phyloP scores from a whole-genome alignment of 73 alveolate genomes.

The Tetrahymena thermophila region DNA sequence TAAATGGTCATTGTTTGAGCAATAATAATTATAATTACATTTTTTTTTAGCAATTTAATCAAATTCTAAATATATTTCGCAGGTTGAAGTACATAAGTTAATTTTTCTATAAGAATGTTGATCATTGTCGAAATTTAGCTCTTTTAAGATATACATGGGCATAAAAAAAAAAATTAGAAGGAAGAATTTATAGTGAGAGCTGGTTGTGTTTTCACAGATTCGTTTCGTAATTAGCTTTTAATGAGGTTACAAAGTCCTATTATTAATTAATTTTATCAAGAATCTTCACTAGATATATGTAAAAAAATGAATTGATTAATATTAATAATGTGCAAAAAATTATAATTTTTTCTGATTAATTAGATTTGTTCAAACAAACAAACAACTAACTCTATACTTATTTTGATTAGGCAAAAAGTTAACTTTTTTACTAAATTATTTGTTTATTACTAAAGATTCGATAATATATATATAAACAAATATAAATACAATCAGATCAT shows the following conservation, averaged over 20 bases:
- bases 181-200: not conserved
- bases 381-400: not conserved
- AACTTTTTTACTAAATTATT: not conserved
- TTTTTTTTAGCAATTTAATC: not conserved
- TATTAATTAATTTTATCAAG: not conserved
- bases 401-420: too few relatives aligned
- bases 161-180: not conserved
- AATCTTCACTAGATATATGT: not conserved
- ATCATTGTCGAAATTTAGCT: not conserved
- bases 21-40: not conserved
- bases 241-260: not conserved
- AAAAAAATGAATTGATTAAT: not conserved
- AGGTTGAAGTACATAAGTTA: not conserved
- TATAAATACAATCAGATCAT: not conserved
- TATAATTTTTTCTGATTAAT: not conserved
- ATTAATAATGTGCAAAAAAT: not conserved
- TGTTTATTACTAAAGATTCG: not conserved
- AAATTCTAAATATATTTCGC: too few relatives aligned
- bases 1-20: too few relatives aligned
- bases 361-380: not conserved
- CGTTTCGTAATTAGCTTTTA: not conserved
- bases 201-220: not conserved
- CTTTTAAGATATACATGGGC: not conserved
- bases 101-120: not conserved
- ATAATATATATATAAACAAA: too few relatives aligned